A percentile compares a stretch with the other conserved stretches of the same genome.
phyloP scores from a whole-genome alignment of 768 basidiomycete species.

The Mycena floridula region DNA sequence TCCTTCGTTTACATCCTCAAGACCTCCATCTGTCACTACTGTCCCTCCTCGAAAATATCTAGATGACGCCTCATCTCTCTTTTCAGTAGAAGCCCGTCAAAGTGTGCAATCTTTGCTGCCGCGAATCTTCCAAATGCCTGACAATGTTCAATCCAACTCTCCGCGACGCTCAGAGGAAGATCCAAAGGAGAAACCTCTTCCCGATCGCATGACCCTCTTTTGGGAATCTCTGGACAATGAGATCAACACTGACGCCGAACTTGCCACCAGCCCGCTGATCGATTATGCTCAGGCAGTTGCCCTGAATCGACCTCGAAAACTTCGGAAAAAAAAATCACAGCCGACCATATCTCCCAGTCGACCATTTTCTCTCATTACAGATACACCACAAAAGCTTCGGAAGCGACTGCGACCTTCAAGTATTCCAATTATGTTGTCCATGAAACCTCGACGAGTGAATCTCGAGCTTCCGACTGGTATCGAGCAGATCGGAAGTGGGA shows the following conservation, averaged over 20 bases:
- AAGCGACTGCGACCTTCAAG: conserved; percentile 3
- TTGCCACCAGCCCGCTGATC: background rate
- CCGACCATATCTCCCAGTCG: background rate
- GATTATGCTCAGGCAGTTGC: background rate
- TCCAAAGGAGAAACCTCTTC: background rate
- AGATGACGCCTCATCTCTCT: background rate
- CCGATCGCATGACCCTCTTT: background rate
- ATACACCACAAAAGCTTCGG: conserved; percentile 3
- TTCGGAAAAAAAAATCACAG: conserved; percentile 5
- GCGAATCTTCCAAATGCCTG: conserved; percentile 3
- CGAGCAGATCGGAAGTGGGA: conserved; percentile 45
- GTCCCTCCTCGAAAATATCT: background rate
- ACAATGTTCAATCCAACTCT: conserved; percentile 2
- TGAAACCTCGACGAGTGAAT: background rate
- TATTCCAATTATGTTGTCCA: conserved; percentile 1
- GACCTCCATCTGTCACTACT: background rate
- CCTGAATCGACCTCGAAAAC: background rate
- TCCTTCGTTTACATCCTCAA: background rate
- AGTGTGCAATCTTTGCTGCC: conserved; percentile 6
- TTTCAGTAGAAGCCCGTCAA: conserved; percentile 5
- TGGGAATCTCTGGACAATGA: conserved; percentile 7
- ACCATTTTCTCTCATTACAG: background rate
- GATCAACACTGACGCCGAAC: background rate
- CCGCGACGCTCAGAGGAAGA: background rate
- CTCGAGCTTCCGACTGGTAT: conserved; percentile 36